These are phyloP conservation scores for Boletus subparvulus DNA, from an alignment of 768 basidiomycete genomes.

Conservation along the genomic window DNA sequence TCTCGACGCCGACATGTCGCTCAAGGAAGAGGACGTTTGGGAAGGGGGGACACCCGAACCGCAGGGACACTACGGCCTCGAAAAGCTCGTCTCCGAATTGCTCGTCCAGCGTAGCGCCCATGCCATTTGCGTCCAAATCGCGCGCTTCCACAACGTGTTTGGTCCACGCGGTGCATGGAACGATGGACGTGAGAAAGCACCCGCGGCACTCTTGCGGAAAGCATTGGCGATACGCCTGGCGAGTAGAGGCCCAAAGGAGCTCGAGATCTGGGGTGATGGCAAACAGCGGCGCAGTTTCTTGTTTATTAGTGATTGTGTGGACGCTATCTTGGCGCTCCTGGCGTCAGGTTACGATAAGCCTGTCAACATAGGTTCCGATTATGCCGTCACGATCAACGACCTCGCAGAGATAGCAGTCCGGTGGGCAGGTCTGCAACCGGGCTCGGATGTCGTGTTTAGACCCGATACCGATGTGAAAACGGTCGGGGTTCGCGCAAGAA, in stretches of 20 bases:
- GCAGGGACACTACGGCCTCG: slow-evolving; percentile 59
- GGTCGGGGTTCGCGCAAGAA: slow-evolving; percentile 50
- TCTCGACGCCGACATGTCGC: slow-evolving; percentile 38
- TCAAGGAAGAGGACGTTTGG: slow-evolving; percentile 49
- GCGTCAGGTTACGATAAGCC: slow-evolving; percentile 35
- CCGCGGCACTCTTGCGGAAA: slow-evolving; percentile 57
- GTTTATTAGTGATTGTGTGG: slow-evolving; percentile 54
- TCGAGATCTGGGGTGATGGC: slow-evolving; percentile 63
- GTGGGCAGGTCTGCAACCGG: slow-evolving; percentile 30
- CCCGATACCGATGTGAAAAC: slow-evolving; percentile 32
- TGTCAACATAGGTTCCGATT: slow-evolving; percentile 54
- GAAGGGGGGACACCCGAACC: slow-evolving; percentile 38
- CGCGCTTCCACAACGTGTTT: slow-evolving; percentile 59
- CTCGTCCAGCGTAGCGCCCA: slow-evolving; percentile 37
- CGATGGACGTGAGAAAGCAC: slow-evolving; percentile 57
- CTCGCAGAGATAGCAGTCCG: slow-evolving; percentile 43
- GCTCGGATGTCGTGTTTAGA: slow-evolving; percentile 27
- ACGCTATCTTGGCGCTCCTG: slow-evolving; percentile 47
- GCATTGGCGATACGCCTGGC: slow-evolving; percentile 36
- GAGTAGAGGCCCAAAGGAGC: slow-evolving; percentile 5
- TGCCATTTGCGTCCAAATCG: slow-evolving; percentile 43
- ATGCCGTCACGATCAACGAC: slow-evolving; percentile 39
- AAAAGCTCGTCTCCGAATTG: slow-evolving; percentile 53
- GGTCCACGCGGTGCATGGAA: slow-evolving; percentile 55
- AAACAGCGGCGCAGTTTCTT: slow-evolving; percentile 54